Evolutionary conservation across 805 yeast species (phyloP), one percentile per base, ranked within the genome.

Genomic region (Candida ulmi): DNA sequence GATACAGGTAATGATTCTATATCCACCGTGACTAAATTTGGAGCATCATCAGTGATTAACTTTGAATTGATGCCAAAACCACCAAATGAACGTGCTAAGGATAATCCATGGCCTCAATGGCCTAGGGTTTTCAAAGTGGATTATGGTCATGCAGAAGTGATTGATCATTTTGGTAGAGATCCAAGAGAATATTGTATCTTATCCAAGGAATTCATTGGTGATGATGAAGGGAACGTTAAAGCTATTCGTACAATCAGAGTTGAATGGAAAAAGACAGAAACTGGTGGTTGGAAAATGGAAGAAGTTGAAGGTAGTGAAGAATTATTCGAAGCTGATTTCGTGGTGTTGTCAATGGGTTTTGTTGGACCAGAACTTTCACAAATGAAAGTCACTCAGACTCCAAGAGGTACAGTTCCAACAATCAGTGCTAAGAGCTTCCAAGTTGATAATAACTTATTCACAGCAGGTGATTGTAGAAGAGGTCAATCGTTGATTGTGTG

Each of bases 101-200:
- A 93, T 66, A 91, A 91, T 67, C 98, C 99, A 65, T 91, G 99
- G 99, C 99, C 99, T 33, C 99, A 91, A 69, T 91, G 98, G 98
- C 98, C 99, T 52, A 76, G 96, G 61, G 78, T 93, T 56, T 91
- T 93, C 83, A 79, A 98, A 58, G 95, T 91, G 44, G 99, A 91
- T 69, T 91, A 91, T 60, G 99, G 99, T 52, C 99, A 91, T 66
- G 75, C 90, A 48, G 99, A 91, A 66, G 98, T 93, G 43, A 76
- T 84, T 43, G 85, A 86, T 36, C 96, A 90, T 64, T 91, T 90
- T 62, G 98, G 98, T 49, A 83, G 83, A 65, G 99, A 91, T 64
- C 98, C 98, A 41, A 84, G 99, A 69, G 96, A 93, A 62, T 91
- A 88, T 68, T 85, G 95, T 58, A 91, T 91, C 55, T 73, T 90